Conservation (phyloP, 2,329 filamentous ascomycete species). For the Nectriaceae sp. region DNA sequence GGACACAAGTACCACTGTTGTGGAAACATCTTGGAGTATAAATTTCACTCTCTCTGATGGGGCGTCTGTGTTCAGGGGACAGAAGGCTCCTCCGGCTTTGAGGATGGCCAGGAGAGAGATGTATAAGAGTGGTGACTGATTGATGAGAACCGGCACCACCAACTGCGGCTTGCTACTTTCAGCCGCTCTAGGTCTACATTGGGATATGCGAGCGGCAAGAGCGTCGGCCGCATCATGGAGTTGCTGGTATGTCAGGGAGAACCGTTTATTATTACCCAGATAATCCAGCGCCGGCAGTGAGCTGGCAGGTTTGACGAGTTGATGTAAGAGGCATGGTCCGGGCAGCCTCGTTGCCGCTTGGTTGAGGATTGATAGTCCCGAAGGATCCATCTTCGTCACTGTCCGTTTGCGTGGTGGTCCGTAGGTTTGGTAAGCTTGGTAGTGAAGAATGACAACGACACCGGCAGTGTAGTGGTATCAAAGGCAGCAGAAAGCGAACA, state of each 20-base stretch:
- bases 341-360: slow-evolving; percentile 40
- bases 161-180: slow-evolving; percentile 32
- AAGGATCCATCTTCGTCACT: slow-evolving; percentile 27
- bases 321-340: slow-evolving; percentile 51
- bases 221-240: slow-evolving; percentile 60
- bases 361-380: slow-evolving; percentile 48
- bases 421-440: slow-evolving; percentile 5
- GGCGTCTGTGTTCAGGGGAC: slow-evolving; percentile 77
- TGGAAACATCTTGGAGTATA: slow-evolving; percentile 75
- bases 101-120: slow-evolving; percentile 75
- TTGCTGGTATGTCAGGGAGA: slow-evolving; percentile 59
- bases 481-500: slow-evolving; percentile 10
- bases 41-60: slow-evolving; percentile 78
- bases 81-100: slow-evolving; percentile 83
- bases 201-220: slow-evolving; percentile 54
- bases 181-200: slow-evolving; percentile 39
- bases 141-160: slow-evolving; percentile 75
- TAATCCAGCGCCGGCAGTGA: slow-evolving; percentile 35
- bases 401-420: neutral
- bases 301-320: slow-evolving; percentile 56
- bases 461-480: slow-evolving; percentile 7
- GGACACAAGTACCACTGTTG: slow-evolving; percentile 68
- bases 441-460: slow-evolving; percentile 15
- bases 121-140: slow-evolving; percentile 78
- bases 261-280: slow-evolving; percentile 25